Conservation (phyloP, 2,329 filamentous ascomycete species). For the Cladosporium velox region DNA sequence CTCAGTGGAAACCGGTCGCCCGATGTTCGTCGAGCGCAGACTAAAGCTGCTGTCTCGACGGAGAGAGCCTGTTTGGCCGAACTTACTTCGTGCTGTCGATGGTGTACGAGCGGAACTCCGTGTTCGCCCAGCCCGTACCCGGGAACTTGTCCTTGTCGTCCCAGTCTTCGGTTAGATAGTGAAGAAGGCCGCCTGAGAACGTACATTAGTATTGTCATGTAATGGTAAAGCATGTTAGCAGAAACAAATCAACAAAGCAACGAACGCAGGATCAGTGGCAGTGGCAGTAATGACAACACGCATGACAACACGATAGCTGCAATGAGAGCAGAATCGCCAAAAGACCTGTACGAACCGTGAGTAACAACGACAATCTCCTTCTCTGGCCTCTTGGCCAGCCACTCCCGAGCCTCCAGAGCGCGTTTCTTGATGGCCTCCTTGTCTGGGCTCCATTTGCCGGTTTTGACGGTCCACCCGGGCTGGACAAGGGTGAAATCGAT, state of each 20-base stretch:
- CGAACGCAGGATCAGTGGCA: neutral
- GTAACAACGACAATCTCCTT: constrained; percentile 76
- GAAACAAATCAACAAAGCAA: neutral
- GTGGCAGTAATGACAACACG: constrained; percentile 2
- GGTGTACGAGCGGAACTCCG: constrained; percentile 68
- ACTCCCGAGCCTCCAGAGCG: constrained; percentile 61
- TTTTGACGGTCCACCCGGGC: constrained; percentile 70
- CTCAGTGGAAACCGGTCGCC: neutral
- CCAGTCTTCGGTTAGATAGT: constrained; percentile 85
- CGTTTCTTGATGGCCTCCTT: constrained; percentile 59
- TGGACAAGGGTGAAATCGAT: constrained; percentile 65
- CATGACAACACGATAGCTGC: neutral
- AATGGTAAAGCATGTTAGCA: neutral
- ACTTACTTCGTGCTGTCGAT: constrained; percentile 46
- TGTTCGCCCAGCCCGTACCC: constrained; percentile 72
- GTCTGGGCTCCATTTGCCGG: constrained; percentile 48
- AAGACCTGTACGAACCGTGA: constrained; percentile 57
- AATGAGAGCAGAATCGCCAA: neutral
- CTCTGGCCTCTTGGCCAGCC: constrained; percentile 55
- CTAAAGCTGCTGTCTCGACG: neutral
- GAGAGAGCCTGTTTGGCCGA: neutral
- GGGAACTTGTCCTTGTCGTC: constrained; percentile 55
- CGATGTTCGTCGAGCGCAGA: neutral
- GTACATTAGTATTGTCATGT: neutral
- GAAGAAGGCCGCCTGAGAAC: constrained; percentile 63